Evolutionary conservation across 768 basidiomycete genomes (phyloP), one percentile per base, ranked within the genome.

Genomic region (Mycena chlorophos): DNA sequence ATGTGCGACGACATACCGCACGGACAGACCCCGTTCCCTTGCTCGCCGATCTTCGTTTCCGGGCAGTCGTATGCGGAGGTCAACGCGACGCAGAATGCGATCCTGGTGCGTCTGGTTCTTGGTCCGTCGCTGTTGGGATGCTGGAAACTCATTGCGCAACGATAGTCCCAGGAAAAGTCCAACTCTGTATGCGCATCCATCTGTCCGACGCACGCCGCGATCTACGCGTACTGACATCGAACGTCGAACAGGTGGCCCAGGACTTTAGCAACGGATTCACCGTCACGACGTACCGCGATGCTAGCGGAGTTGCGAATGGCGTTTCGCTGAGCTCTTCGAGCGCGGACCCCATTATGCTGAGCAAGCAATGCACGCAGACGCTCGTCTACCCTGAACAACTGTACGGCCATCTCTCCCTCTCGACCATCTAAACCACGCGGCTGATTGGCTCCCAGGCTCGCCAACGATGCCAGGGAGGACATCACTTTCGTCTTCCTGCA

Each of bases 1-100:
- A 68, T 85, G 56, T 85, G 83, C 67, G 60, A 71, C 17, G 69
- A 78, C 30, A 69, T 82, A 20, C 80, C 82, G 0, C 63, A 73
- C 40, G 69, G 66, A 19, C 66, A 71, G 52, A 12, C 62, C 28
- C n/a, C 14, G 19, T 53, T 64, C 51, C 71, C 74, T 8, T 80
- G 79, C 60, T 58, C 47, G 1, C 65, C 66, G 30, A 58, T 79
- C 29, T 78, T 77, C 51, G 58, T 65, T 38, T 71, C 72, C 49
- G 55, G 46, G 25, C n/a, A n/a, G 57, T 51, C 25, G 38, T n/a
- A 22, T 28, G 39, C 20, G 34, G 29, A 3, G 26, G 3, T n/a
- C 12, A 23, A 39, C 26, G 14, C 5, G 2, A 17, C 52, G 5
- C 34, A 30, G 4, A 46, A 27, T 13, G 49, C 39, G 19, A 38